Conservation (phyloP, 2,329 filamentous ascomycete species). For the Cordyceps fumosorosea region DNA sequence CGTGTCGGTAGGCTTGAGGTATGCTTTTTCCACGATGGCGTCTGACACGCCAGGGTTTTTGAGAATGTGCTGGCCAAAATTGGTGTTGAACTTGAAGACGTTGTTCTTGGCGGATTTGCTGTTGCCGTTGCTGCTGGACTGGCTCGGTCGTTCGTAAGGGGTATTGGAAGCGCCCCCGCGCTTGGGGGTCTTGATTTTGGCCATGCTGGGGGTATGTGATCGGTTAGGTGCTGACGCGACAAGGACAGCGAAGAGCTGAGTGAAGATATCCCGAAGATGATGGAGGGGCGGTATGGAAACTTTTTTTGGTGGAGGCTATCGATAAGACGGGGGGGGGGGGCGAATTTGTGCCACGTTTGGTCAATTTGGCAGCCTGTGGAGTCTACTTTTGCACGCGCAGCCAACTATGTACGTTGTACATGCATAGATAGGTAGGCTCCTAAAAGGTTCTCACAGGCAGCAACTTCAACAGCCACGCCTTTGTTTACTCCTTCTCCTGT, state of each 20-base stretch:
- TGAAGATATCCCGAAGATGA: constrained; percentile 7
- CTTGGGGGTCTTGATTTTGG: constrained; percentile 46
- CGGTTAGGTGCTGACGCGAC: background rate
- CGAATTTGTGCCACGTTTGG: background rate
- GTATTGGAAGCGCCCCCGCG: constrained; percentile 40
- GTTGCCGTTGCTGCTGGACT: constrained; percentile 10
- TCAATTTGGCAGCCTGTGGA: background rate
- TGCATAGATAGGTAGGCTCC: no score
- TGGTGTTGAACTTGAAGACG: constrained; percentile 95
- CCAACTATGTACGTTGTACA: background rate
- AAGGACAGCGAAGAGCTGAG: background rate
- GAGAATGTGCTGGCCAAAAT: constrained; percentile 81
- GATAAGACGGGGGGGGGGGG: constrained; percentile 15
- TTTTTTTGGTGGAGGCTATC: constrained; percentile 22
- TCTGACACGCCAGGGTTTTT: constrained; percentile 85
- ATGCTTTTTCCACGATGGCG: constrained; percentile 65
- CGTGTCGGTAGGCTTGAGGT: constrained; percentile 81
- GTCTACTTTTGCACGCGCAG: background rate
- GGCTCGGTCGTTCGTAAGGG: constrained; percentile 35
- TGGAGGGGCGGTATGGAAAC: constrained; percentile 19
- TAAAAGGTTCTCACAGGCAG: background rate
- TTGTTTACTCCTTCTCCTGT: background rate
- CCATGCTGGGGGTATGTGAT: constrained; percentile 33
- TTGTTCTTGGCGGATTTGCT: constrained; percentile 53
- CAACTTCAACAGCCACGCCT: background rate